phyloP scores from a whole-genome alignment of 2,329 filamentous ascomycete species.

The Sordariomycetes sp. region DNA sequence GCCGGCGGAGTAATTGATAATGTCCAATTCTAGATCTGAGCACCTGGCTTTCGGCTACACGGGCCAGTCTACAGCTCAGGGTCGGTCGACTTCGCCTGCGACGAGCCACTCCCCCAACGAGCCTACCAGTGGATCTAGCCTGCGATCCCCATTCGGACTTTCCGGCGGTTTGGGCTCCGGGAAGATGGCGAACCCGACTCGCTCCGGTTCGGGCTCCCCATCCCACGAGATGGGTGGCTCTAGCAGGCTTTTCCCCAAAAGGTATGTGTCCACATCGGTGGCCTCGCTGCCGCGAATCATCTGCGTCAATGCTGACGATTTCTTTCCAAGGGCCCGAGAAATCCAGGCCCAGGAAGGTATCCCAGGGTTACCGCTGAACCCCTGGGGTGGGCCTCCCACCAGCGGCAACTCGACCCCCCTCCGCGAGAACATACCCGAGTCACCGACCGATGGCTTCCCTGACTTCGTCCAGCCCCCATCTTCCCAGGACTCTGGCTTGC shows the following conservation, averaged over 20 bases:
- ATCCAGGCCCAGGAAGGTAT: constrained; percentile 95
- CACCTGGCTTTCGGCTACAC: constrained; percentile 79
- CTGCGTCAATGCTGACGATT: neutral
- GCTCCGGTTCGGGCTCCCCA: constrained; percentile 89
- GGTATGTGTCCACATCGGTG: constrained; percentile 44
- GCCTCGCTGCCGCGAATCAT: neutral
- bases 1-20: constrained; percentile 70
- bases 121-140: constrained; percentile 46
- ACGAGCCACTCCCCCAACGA: constrained; percentile 75
- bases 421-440: constrained; percentile 95
- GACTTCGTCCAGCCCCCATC: constrained; percentile 69
- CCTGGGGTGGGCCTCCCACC: constrained; percentile 92
- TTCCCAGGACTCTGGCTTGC: constrained; percentile 42
- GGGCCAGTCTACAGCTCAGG: constrained; percentile 55
- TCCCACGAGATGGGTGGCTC: constrained; percentile 76
- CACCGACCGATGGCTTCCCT: constrained; percentile 89
- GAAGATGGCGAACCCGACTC: constrained; percentile 49
- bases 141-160: constrained; percentile 65
- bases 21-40: constrained; percentile 80
- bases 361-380: constrained; percentile 52
- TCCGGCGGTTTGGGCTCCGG: constrained; percentile 47
- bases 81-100: constrained; percentile 69
- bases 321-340: constrained; percentile 68
- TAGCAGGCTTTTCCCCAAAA: constrained; percentile 77
- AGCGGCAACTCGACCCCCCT: constrained; percentile 94